Conservation (phyloP, 2,329 filamentous ascomycete species). For the Plenodomus biglobosus region DNA sequence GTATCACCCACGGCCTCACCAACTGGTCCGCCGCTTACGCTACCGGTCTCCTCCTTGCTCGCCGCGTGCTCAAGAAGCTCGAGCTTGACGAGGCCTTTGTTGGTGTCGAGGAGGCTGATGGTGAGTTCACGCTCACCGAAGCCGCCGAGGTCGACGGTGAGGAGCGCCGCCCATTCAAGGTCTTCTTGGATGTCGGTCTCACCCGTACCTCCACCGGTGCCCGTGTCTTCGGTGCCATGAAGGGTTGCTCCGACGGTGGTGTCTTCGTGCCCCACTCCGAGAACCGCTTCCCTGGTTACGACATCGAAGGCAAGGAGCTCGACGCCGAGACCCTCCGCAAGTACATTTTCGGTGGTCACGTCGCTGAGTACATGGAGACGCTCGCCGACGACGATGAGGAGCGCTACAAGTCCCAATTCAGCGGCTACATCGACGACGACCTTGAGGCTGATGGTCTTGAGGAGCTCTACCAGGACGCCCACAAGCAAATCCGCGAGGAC, state of each 20-base stretch:
- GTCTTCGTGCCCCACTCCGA: conserved; percentile 97
- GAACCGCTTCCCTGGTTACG: conserved; percentile 99
- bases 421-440: conserved; percentile 95
- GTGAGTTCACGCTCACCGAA: conserved; percentile 95
- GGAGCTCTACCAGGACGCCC: conserved; percentile 93
- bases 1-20: conserved; percentile 97
- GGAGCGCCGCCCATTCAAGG: conserved; percentile 96
- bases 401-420: conserved; percentile 98
- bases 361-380: conserved; percentile 99
- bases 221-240: conserved; percentile 98
- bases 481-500: conserved; percentile 96
- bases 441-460: conserved; percentile 95
- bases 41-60: conserved; percentile 94
- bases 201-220: conserved; percentile 96
- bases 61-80: conserved; percentile 96
- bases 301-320: conserved; percentile 96
- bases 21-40: conserved; percentile 99
- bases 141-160: conserved; percentile 88
- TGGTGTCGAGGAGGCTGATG: conserved; percentile 95
- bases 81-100: conserved; percentile 88
- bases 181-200: conserved; percentile 96
- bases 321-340: conserved; percentile 95
- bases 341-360: conserved; percentile 98
- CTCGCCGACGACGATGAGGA: conserved; percentile 99
- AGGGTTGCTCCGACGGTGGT: conserved; percentile 98